Evolutionary conservation across 1,284 basidiomycete genomes (phyloP).

Genomic region (Volvariella surrecta): DNA sequence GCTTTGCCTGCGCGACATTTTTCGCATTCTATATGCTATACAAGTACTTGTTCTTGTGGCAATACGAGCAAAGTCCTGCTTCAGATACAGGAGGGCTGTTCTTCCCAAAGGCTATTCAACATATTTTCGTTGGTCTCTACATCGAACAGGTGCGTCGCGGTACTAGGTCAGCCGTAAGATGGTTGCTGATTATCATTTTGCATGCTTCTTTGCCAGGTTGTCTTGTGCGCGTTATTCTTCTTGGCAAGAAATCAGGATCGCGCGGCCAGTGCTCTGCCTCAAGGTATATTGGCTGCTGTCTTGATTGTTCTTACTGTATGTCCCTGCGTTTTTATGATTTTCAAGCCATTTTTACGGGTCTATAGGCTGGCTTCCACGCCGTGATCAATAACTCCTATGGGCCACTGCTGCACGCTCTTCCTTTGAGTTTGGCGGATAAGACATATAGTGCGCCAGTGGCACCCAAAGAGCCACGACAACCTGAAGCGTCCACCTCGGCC

Average conservation of each 20-base stretch:
- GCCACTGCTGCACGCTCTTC: slow-evolving; percentile 59
- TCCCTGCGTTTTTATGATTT: slow-evolving; percentile 10
- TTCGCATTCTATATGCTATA: slow-evolving; percentile 79
- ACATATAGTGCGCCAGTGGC: slow-evolving; percentile 27
- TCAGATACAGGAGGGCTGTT: slow-evolving; percentile 91
- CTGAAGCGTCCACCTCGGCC: too few species aligned
- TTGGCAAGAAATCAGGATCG: slow-evolving; percentile 49
- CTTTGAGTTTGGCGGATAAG: slow-evolving; percentile 71
- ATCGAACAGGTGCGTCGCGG: slow-evolving; percentile 57
- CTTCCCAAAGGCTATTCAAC: slow-evolving; percentile 92
- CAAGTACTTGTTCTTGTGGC: slow-evolving; percentile 86
- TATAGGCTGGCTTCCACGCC: slow-evolving; percentile 57
- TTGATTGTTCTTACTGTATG: slow-evolving; percentile 74
- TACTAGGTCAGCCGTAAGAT: too few species aligned
- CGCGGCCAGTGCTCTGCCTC: slow-evolving; percentile 51
- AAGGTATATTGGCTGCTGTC: slow-evolving; percentile 79
- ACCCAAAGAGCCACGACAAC: too few species aligned
- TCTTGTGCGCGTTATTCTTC: slow-evolving; percentile 85
- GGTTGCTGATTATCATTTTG: background rate
- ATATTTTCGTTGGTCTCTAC: slow-evolving; percentile 91
- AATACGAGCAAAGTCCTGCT: slow-evolving; percentile 64
- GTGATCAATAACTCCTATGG: slow-evolving; percentile 64
- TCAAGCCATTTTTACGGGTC: background rate
- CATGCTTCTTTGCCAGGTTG: too few species aligned
- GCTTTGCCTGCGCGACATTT: slow-evolving; percentile 80